Percentiles rank a stretch among this genome's conserved stretches.
These are phyloP conservation scores for Daldinia caldariorum DNA, from an alignment of 495 filamentous ascomycete genomes.

Conservation along the genomic window DNA sequence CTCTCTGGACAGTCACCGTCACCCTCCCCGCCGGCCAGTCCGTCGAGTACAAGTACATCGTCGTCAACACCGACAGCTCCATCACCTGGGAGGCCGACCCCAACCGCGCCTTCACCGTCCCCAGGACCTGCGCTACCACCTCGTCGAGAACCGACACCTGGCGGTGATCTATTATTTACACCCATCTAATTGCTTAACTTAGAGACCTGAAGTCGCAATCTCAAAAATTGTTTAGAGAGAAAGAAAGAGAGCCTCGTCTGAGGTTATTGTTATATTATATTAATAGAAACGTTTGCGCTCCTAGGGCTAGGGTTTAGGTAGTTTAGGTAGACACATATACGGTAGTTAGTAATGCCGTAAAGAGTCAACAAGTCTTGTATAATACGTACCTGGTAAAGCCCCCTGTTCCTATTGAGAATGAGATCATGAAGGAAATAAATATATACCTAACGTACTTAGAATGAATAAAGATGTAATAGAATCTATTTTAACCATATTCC, in stretches of 20 bases:
- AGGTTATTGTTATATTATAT: too few relatives aligned
- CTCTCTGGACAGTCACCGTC: slow-evolving; percentile 66
- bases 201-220: neutral
- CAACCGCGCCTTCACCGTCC: slow-evolving; percentile 68
- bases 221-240: neutral
- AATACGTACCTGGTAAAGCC: too few relatives aligned
- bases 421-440: neutral
- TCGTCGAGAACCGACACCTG: slow-evolving; percentile 53
- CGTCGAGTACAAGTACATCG: slow-evolving; percentile 77
- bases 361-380: neutral
- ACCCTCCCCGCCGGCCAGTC: slow-evolving; percentile 60
- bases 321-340: too few relatives aligned
- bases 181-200: neutral
- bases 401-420: neutral
- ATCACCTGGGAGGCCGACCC: slow-evolving; percentile 72
- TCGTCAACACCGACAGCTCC: slow-evolving; percentile 61
- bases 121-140: slow-evolving; percentile 57
- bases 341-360: too few relatives aligned
- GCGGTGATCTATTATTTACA: slow-evolving; percentile 37
- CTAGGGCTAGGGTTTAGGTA: too few relatives aligned
- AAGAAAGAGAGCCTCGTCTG: neutral
- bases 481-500: neutral
- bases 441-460: too few relatives aligned
- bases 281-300: too few relatives aligned
- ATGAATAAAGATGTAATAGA: neutral